Percentiles rank a stretch among this genome's conserved stretches.
phyloP scores from a whole-genome alignment of 1,284 basidiomycete species.

The Sutorius eximius region DNA sequence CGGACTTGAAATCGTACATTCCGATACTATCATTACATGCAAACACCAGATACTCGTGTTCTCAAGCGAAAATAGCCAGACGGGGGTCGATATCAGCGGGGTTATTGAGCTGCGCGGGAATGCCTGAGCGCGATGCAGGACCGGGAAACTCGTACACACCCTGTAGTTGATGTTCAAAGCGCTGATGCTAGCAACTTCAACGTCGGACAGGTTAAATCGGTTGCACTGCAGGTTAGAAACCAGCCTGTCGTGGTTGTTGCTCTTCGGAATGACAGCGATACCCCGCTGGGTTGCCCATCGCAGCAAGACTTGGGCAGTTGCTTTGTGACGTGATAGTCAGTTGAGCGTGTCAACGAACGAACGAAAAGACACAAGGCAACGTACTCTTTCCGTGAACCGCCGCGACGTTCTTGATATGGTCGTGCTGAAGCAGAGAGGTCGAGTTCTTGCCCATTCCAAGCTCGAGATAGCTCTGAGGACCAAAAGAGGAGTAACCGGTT shows the following conservation, averaged over 20 bases:
- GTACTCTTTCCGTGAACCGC: constrained; percentile 55
- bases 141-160: constrained; percentile 36
- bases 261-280: constrained; percentile 80
- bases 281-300: constrained; percentile 79
- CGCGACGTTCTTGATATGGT: constrained; percentile 49
- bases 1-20: no score
- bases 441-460: constrained; percentile 54
- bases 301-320: constrained; percentile 64
- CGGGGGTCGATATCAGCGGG: constrained; percentile 64
- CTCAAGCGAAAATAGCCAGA: constrained; percentile 66
- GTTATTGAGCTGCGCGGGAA: constrained; percentile 58
- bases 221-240: constrained; percentile 59
- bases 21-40: constrained; percentile 7
- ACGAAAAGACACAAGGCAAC: constrained; percentile 14
- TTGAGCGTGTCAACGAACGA: not conserved
- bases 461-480: constrained; percentile 68
- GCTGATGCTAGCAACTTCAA: constrained; percentile 62
- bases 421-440: constrained; percentile 54
- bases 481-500: constrained; percentile 81
- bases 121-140: constrained; percentile 4
- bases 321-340: constrained; percentile 32
- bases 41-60: not conserved
- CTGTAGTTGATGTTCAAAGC: constrained; percentile 65
- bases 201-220: constrained; percentile 57
- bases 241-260: constrained; percentile 54